Conservation (phyloP, 495 filamentous ascomycete genomes). For the Podospora sp. region DNA sequence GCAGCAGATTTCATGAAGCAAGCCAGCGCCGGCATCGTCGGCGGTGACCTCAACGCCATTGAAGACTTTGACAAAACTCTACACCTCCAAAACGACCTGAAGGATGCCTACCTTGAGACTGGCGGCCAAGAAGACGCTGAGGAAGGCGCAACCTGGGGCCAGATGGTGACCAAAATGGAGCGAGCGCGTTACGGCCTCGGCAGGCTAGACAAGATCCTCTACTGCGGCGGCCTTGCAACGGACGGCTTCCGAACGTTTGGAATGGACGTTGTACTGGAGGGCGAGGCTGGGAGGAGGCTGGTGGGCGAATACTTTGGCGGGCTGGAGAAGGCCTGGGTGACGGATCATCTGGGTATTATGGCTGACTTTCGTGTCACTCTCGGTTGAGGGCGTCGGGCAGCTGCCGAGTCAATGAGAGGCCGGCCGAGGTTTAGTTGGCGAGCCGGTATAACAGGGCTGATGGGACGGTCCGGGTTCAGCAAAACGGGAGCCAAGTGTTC, state of each 20-base stretch:
- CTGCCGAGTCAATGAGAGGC: neutral
- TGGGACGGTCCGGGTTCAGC: neutral
- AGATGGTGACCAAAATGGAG: constrained; percentile 43
- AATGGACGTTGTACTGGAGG: constrained; percentile 30
- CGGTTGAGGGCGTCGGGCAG: no score
- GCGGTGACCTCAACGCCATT: constrained; percentile 61
- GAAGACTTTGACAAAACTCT: constrained; percentile 52
- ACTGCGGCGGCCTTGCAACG: constrained; percentile 36
- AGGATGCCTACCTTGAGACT: constrained; percentile 56
- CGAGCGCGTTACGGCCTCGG: constrained; percentile 45
- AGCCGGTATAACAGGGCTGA: constrained; percentile 1
- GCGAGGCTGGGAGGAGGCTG: constrained; percentile 12
- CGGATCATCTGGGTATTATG: constrained; percentile 34
- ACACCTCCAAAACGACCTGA: constrained; percentile 47
- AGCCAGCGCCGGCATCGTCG: constrained; percentile 28
- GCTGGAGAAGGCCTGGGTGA: constrained; percentile 32
- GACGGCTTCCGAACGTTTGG: constrained; percentile 48
- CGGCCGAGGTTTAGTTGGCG: neutral
- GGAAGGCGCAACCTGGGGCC: constrained; percentile 59
- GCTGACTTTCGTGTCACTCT: constrained; percentile 20
- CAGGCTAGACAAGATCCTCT: constrained; percentile 57
- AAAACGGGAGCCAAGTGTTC: neutral
- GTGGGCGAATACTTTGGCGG: neutral
- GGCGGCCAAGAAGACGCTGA: constrained; percentile 53
- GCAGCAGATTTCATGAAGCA: constrained; percentile 43